Percentiles rank a stretch among this genome's conserved stretches.
Evolutionary conservation across 495 filamentous ascomycete species (phyloP).

Genomic region (Penicillium cinerascens): DNA sequence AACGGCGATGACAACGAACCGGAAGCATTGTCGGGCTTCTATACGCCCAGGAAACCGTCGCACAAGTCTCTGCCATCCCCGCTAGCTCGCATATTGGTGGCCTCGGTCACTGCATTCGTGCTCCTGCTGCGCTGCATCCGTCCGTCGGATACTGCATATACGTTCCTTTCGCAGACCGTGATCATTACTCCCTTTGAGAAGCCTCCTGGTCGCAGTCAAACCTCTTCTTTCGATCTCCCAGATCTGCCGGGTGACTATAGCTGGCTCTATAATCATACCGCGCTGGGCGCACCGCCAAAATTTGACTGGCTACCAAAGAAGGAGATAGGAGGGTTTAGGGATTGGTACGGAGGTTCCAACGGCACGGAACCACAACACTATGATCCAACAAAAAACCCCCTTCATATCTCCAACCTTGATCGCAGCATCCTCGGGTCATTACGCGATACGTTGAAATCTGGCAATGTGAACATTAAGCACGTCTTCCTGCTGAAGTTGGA

Average conservation of each 20-base stretch:
- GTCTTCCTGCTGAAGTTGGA: conserved; percentile 41
- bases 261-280: conserved; percentile 25
- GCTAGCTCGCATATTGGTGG: conserved; percentile 6
- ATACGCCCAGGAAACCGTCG: background rate
- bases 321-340: conserved; percentile 20
- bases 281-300: conserved; percentile 12
- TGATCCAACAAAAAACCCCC: conserved; percentile 33
- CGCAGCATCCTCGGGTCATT: conserved; percentile 27
- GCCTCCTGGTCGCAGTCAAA: background rate
- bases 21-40: conserved; percentile 3
- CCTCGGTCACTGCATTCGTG: background rate
- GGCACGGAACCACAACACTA: conserved; percentile 23
- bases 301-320: conserved; percentile 25
- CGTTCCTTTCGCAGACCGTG: conserved; percentile 20
- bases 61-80: background rate
- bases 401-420: conserved; percentile 41
- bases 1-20: conserved; percentile 1
- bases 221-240: conserved; percentile 11
- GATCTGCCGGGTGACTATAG: conserved; percentile 16
- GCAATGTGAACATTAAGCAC: conserved; percentile 31
- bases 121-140: conserved; percentile 14
- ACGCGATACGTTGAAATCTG: conserved; percentile 24
- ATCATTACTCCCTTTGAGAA: conserved; percentile 19
- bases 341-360: conserved; percentile 21
- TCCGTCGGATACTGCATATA: conserved; percentile 14